Evolutionary conservation across 805 yeast genomes (phyloP), one percentile per base, ranked within the genome.

Genomic region (Pichia paraexigua): DNA sequence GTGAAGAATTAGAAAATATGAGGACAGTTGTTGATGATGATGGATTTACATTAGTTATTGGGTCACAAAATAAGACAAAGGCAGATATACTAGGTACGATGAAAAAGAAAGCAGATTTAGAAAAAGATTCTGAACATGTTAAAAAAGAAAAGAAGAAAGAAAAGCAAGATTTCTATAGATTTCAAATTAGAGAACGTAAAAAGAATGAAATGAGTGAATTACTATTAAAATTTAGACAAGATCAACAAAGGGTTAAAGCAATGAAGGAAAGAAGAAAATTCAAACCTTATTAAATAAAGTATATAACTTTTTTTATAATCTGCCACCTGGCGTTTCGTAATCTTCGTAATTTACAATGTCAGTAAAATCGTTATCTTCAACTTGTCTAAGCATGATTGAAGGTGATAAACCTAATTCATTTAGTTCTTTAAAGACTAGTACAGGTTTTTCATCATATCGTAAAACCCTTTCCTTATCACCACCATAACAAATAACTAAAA

Each of bases 151-250:
- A 84, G 67, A 80, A 77, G 67, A 82, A 82, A 63, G 91, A 87
- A 61, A 88, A 91, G 73, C 76, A 78, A 58, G 98, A 95, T 70
- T 94, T 94, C 74, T 94, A 94, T 74, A 77, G 96, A 61, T 94
- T 91, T 80, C 99, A 94, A 72, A 79, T 94, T 59, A 83, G 99
- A 69, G 96, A 94, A 66, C 79, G 81, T 63, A 92, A 91, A 77
- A 94, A 94, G 74, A 80, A 77, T 56, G 96, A 92, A 68, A 89
- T 94, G 87, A 87, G 88, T 64, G 90, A 87, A 50, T 73, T 94
- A 63, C 74, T 94, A 63, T 73, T 69, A 52, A 88, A 90, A 65
- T 94, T 91, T 71, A 89, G 87, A 66, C 82, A 82, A 55, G 99
- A 94, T 68, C 97, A 94, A 71, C 92, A 84, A 60, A 83, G 83